Evolutionary conservation across 208 protist genomes (phyloP).

Genomic region (Crithidia expoeki): DNA sequence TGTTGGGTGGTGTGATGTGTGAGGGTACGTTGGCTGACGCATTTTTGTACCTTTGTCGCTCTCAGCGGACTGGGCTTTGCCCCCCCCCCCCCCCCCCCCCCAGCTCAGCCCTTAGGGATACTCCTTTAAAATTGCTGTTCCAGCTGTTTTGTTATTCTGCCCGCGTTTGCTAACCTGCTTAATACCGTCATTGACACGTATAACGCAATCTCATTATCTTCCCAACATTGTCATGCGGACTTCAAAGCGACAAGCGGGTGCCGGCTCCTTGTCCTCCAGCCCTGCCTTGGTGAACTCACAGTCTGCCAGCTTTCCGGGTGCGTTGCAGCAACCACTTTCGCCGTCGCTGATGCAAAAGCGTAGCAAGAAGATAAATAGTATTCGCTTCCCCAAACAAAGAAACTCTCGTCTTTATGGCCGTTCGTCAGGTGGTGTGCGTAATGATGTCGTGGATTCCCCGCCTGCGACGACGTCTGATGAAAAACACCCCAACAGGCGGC

Average conservation of each 20-base stretch:
- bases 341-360: not conserved
- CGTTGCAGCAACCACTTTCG: not conserved
- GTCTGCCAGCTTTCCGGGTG: not conserved
- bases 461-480: not conserved
- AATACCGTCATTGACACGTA: not conserved
- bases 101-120: too few relatives aligned
- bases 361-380: too few relatives aligned
- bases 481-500: not conserved
- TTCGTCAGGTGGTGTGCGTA: not conserved
- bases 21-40: not conserved
- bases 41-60: not conserved
- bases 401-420: not conserved
- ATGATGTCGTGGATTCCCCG: not conserved
- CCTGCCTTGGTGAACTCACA: constrained; percentile 11
- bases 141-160: too few relatives aligned
- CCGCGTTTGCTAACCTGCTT: not conserved
- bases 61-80: not conserved
- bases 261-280: constrained; percentile 24
- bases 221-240: constrained; percentile 5
- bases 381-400: not conserved
- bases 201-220: too few relatives aligned
- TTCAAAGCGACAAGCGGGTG: not conserved
- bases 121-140: too few relatives aligned
- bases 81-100: too few relatives aligned
- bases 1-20: not conserved